phyloP scores from a whole-genome alignment of 1,284 basidiomycete species.

The Stereum hirsutum region DNA sequence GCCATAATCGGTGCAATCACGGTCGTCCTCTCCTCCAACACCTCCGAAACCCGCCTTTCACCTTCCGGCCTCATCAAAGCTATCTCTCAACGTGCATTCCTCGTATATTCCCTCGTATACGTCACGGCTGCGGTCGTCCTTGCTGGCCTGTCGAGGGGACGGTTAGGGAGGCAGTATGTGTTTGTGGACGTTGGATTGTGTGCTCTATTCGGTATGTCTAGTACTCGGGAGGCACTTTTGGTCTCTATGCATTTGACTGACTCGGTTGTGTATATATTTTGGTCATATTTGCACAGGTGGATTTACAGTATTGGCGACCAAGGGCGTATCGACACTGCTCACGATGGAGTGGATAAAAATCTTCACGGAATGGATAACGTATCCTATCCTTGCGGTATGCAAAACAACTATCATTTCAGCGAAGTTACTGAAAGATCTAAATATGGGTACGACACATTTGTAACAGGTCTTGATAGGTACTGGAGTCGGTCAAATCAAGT shows the following conservation, averaged over 20 bases:
- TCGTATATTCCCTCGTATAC: constrained; percentile 66
- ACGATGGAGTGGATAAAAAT: constrained; percentile 69
- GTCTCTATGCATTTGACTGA: not conserved
- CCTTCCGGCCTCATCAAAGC: constrained; percentile 64
- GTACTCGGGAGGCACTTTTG: not conserved
- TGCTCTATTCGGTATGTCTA: constrained; percentile 66
- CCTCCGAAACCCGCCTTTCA: constrained; percentile 62
- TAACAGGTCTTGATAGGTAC: constrained; percentile 65
- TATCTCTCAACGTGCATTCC: constrained; percentile 62
- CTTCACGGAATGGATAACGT: constrained; percentile 73
- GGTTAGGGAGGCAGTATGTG: constrained; percentile 59
- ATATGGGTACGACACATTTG: no score
- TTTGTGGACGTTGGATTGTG: constrained; percentile 86
- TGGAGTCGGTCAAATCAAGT: constrained; percentile 85
- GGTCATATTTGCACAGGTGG: constrained; percentile 45
- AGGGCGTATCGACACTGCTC: constrained; percentile 83
- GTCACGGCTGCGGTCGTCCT: constrained; percentile 46
- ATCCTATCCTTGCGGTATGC: constrained; percentile 58
- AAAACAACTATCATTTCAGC: not conserved
- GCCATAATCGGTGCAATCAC: constrained; percentile 83
- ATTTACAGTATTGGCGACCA: constrained; percentile 92
- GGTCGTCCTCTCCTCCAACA: constrained; percentile 79
- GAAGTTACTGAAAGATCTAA: not conserved
- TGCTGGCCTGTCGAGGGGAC: constrained; percentile 46
- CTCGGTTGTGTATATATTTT: not conserved